Conservation (phyloP, 352 stramenopile genomes). For the Pythium utonaiense region DNA sequence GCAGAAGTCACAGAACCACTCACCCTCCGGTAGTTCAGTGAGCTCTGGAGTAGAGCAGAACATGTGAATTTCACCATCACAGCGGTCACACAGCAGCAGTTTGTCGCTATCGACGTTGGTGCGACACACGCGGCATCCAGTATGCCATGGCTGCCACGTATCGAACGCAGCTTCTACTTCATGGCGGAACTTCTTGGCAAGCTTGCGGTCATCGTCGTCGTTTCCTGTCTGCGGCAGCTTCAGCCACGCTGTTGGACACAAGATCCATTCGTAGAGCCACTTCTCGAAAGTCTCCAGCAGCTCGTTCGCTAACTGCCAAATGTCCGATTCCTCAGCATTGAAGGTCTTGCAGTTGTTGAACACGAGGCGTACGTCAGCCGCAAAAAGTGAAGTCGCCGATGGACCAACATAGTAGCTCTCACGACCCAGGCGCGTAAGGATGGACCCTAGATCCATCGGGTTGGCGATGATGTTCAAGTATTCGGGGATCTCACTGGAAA, state of each 20-base stretch:
- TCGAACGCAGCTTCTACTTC: constrained; percentile 67
- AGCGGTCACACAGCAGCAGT: constrained; percentile 82
- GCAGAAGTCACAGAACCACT: constrained; percentile 85
- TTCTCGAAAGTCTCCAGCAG: constrained; percentile 82
- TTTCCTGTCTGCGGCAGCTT: constrained; percentile 54
- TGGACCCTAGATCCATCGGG: constrained; percentile 86
- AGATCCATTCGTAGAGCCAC: constrained; percentile 84
- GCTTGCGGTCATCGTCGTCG: constrained; percentile 36
- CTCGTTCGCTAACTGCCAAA: constrained; percentile 68
- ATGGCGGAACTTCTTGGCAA: constrained; percentile 59
- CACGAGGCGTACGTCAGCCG: constrained; percentile 78
- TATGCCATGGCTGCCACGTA: constrained; percentile 72
- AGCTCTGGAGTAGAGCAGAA: constrained; percentile 71
- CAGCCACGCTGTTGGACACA: constrained; percentile 77
- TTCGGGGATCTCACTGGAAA: constrained; percentile 59
- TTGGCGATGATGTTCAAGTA: constrained; percentile 87
- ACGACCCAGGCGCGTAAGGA: constrained; percentile 55
- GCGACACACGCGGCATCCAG: constrained; percentile 71
- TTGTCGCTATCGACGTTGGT: constrained; percentile 76
- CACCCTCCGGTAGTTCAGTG: constrained; percentile 61
- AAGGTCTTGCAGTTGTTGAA: constrained; percentile 88
- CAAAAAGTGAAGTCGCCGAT: constrained; percentile 69
- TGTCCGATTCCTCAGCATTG: constrained; percentile 79
- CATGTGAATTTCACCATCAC: constrained; percentile 87
- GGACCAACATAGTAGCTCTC: constrained; percentile 85